phyloP scores from a whole-genome alignment of 2,329 filamentous ascomycete genomes.

The Akanthomyces uredinophilus region DNA sequence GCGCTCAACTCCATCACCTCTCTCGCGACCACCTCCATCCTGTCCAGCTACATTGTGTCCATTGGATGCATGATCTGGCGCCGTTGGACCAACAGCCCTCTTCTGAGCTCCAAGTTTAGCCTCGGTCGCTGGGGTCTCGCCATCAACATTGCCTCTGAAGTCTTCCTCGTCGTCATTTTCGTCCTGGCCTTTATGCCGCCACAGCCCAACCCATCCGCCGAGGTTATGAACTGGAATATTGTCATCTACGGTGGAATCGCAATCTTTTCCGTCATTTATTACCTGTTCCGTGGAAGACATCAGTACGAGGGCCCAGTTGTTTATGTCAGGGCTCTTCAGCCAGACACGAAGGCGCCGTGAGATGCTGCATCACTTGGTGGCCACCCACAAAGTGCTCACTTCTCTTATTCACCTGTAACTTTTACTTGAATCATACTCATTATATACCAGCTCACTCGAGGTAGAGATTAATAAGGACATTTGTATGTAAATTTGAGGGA shows the following conservation, averaged over 20 bases:
- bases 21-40: constrained; percentile 43
- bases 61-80: constrained; percentile 39
- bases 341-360: not conserved
- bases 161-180: constrained; percentile 41
- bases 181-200: constrained; percentile 46
- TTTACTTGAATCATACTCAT: not conserved
- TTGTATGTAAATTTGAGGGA: no score
- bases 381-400: not conserved
- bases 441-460: no score
- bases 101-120: constrained; percentile 21
- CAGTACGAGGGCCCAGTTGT: constrained; percentile 16
- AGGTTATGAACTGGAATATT: constrained; percentile 47
- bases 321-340: constrained; percentile 13
- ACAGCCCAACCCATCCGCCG: constrained; percentile 28
- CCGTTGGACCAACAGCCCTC: constrained; percentile 28
- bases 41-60: constrained; percentile 47
- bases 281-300: constrained; percentile 25
- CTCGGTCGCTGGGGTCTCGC: constrained; percentile 38
- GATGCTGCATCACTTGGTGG: not conserved
- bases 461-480: no score
- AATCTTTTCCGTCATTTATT: constrained; percentile 35
- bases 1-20: constrained; percentile 52
- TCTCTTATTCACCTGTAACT: not conserved
- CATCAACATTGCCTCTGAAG: constrained; percentile 38
- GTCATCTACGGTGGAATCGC: constrained; percentile 38